Conservation (phyloP, 2,329 filamentous ascomycete genomes). For the Trichoderma atroviride region DNA sequence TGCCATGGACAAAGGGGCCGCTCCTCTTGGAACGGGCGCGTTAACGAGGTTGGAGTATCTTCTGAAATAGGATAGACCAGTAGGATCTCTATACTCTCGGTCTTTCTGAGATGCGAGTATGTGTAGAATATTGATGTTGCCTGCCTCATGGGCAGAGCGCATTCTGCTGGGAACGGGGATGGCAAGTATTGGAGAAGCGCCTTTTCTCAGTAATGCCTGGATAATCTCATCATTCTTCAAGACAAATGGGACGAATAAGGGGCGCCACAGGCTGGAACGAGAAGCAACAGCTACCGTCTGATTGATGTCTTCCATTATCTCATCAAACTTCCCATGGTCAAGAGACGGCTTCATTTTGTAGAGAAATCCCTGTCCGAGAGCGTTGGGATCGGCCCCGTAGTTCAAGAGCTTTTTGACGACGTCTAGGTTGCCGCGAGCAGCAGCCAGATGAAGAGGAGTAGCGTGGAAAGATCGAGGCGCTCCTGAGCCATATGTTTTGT, state of each 20-base stretch:
- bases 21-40: not conserved
- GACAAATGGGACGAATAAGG: constrained; percentile 22
- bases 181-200: constrained; percentile 6
- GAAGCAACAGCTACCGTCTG: not conserved
- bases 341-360: no score
- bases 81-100: not conserved
- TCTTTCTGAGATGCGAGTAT: constrained; percentile 4
- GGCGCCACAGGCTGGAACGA: not conserved
- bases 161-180: not conserved
- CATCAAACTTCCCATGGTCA: not conserved
- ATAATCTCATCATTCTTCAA: not conserved
- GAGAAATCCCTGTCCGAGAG: not conserved
- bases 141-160: not conserved
- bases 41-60: not conserved
- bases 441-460: constrained; percentile 9
- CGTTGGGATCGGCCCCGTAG: not conserved
- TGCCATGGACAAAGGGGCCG: constrained; percentile 1
- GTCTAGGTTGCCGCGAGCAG: not conserved
- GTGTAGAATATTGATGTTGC: constrained; percentile 21
- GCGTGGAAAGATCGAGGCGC: not conserved
- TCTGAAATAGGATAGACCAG: not conserved
- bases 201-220: not conserved
- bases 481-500: not conserved
- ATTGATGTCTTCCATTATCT: not conserved
- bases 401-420: not conserved